Conservation (phyloP, 2,329 filamentous ascomycete genomes). For the Didymella glomerata region DNA sequence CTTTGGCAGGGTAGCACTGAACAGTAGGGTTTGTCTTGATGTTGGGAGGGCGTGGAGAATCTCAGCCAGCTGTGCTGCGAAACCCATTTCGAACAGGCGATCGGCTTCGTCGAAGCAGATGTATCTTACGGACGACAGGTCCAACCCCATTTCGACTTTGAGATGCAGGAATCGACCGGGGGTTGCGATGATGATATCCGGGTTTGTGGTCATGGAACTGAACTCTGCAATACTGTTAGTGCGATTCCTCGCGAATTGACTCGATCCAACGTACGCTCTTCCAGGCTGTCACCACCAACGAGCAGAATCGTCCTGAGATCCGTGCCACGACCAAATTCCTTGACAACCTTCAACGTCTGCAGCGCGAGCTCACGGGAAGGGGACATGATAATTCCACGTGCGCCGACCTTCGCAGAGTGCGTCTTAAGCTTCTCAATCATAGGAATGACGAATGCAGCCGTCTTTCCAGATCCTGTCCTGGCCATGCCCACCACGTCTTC, state of each 20-base stretch:
- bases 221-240: conserved; percentile 65
- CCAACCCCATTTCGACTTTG: conserved; percentile 94
- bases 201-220: conserved; percentile 88
- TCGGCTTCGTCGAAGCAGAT: conserved; percentile 98
- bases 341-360: conserved; percentile 95
- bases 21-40: conserved; percentile 87
- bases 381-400: conserved; percentile 86
- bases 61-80: conserved; percentile 89
- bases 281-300: conserved; percentile 92
- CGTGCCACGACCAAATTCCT: conserved; percentile 89
- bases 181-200: conserved; percentile 96
- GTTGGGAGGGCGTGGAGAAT: conserved; percentile 88
- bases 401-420: conserved; percentile 86
- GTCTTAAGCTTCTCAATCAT: conserved; percentile 94
- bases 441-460: conserved; percentile 95
- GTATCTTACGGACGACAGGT: conserved; percentile 90
- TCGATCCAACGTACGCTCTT: conserved; percentile 68
- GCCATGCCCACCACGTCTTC: conserved; percentile 99
- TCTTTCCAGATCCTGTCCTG: conserved; percentile 97
- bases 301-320: conserved; percentile 90
- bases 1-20: conserved; percentile 93
- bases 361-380: conserved; percentile 93
- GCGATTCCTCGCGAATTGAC: background rate
- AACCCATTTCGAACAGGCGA: conserved; percentile 98
- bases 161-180: conserved; percentile 95